Conservation (phyloP, 768 basidiomycete species). For the Mrakia gelida region DNA sequence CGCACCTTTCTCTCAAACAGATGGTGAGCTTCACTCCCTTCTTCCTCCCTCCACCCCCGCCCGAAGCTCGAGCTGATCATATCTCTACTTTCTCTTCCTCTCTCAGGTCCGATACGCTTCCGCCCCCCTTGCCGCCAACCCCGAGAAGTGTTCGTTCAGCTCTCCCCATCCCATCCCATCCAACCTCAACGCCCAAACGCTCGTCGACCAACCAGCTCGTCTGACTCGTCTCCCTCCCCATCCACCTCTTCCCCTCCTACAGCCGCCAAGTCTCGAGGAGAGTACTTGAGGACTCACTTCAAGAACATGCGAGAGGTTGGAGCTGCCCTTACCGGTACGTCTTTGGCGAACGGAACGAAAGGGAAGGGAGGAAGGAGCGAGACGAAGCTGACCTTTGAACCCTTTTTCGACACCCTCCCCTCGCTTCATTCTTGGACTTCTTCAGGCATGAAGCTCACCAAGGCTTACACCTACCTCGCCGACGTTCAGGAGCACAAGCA, state of each 20-base stretch:
- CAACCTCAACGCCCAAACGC: not conserved
- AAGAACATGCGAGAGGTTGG: constrained; percentile 99
- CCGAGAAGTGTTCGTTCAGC: constrained; percentile 69
- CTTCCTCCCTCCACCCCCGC: not conserved
- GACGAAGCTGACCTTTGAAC: constrained; percentile 19
- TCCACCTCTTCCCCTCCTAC: constrained; percentile 46
- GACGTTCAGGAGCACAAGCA: constrained; percentile 97
- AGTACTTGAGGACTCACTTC: constrained; percentile 98
- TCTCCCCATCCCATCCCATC: constrained; percentile 47
- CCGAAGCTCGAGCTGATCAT: not conserved
- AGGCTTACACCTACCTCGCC: constrained; percentile 89
- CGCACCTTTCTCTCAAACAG: not conserved
- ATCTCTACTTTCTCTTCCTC: not conserved
- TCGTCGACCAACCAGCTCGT: not conserved
- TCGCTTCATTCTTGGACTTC: not conserved
- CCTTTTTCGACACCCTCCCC: not conserved
- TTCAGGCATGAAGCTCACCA: constrained; percentile 84
- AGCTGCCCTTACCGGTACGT: constrained; percentile 80
- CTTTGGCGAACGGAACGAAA: not conserved
- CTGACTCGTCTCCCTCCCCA: constrained; percentile 13
- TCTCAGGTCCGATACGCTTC: constrained; percentile 80
- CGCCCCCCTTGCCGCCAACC: constrained; percentile 78
- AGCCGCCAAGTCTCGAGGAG: constrained; percentile 81
- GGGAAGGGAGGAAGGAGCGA: constrained; percentile 19
- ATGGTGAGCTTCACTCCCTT: constrained; percentile 12